Conservation (phyloP, 257 asterid species). For the Thymus mandschuricus region DNA sequence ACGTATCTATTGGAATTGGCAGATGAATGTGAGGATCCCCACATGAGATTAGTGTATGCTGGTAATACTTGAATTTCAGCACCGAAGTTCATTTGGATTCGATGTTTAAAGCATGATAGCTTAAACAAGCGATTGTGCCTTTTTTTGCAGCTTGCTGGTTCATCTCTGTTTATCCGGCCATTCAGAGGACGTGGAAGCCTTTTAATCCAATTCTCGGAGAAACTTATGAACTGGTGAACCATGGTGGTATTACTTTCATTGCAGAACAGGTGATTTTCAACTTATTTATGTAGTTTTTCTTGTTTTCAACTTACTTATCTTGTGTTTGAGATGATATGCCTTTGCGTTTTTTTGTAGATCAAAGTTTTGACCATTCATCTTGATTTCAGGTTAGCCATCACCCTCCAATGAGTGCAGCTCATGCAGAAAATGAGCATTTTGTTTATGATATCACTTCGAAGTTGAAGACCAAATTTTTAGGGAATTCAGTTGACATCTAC, state of each 20-base stretch:
- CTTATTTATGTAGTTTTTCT: background rate
- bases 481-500: constrained; percentile 89
- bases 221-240: constrained; percentile 90
- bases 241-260: constrained; percentile 78
- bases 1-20: constrained; percentile 84
- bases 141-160: constrained; percentile 87
- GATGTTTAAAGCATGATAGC: constrained; percentile 1
- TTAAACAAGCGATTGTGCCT: background rate
- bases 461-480: constrained; percentile 87
- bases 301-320: background rate
- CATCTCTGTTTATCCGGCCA: constrained; percentile 84
- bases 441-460: constrained; percentile 88
- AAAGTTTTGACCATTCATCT: background rate
- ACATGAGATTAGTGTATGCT: constrained; percentile 88
- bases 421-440: constrained; percentile 93
- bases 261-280: constrained; percentile 79
- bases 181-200: constrained; percentile 98
- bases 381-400: constrained; percentile 69
- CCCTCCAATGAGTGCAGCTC: constrained; percentile 99
- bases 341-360: constrained; percentile 24
- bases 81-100: constrained; percentile 40
- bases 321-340: constrained; percentile 23
- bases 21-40: constrained; percentile 94
- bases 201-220: constrained; percentile 98
- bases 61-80: constrained; percentile 33